A percentile compares a stretch with the other conserved stretches of the same genome.
Conservation (phyloP, 2,329 filamentous ascomycete genomes). For the Fusarium sp. region DNA sequence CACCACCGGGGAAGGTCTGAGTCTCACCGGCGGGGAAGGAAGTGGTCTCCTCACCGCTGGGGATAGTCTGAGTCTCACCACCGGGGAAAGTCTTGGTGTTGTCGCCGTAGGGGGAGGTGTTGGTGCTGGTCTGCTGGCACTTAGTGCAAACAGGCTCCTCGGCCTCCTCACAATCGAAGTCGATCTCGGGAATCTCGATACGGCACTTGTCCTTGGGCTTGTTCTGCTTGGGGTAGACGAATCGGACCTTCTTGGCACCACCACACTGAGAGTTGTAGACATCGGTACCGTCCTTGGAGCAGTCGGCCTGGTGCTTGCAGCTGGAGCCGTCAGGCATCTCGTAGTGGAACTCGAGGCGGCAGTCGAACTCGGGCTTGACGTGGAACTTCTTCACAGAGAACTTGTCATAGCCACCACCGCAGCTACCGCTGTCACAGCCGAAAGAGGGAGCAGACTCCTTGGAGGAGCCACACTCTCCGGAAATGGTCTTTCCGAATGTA, state of each 20-base stretch:
- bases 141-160: slow-evolving; percentile 26
- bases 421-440: slow-evolving; percentile 49
- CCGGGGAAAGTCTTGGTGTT: slow-evolving; percentile 12
- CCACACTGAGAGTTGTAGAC: slow-evolving; percentile 90
- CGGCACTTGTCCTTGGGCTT: slow-evolving; percentile 67
- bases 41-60: slow-evolving; percentile 3
- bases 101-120: slow-evolving; percentile 2
- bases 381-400: slow-evolving; percentile 82
- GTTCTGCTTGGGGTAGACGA: slow-evolving; percentile 69
- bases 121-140: slow-evolving; percentile 1
- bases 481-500: slow-evolving; percentile 66
- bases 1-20: slow-evolving; percentile 28
- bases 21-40: slow-evolving; percentile 8
- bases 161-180: slow-evolving; percentile 71
- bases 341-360: slow-evolving; percentile 85
- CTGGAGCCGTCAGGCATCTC: slow-evolving; percentile 80
- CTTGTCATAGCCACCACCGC: slow-evolving; percentile 50
- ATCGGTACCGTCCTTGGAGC: slow-evolving; percentile 70
- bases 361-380: slow-evolving; percentile 76
- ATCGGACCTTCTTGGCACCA: slow-evolving; percentile 82
- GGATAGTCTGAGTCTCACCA: slow-evolving; percentile 8
- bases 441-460: slow-evolving; percentile 64
- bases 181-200: slow-evolving; percentile 76
- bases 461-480: slow-evolving; percentile 59
- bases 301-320: slow-evolving; percentile 79